A percentile compares a stretch with the other conserved stretches of the same genome.
These are phyloP conservation scores for Chondrostereum purpureum DNA, from an alignment of 1,284 basidiomycete species.

Conservation along the genomic window DNA sequence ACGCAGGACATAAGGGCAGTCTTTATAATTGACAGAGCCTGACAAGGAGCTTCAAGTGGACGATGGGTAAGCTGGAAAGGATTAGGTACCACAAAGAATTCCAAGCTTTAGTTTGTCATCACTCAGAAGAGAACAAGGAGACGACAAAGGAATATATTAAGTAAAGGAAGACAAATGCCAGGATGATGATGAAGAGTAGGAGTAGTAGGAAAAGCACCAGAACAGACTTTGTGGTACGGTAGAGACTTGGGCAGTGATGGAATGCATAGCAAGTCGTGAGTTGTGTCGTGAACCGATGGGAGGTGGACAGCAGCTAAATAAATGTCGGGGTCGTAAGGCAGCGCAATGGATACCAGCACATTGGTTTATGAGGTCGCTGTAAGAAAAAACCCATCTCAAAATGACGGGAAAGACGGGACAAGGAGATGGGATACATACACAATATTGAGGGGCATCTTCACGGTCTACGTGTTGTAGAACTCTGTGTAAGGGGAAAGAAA, in stretches of 20 bases:
- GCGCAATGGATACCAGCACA: not conserved
- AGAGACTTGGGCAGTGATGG: not conserved
- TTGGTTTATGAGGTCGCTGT: constrained; percentile 41
- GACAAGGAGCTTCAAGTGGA: too few species aligned
- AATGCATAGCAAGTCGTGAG: not conserved
- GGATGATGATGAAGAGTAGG: not conserved
- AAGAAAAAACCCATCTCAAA: constrained; percentile 7
- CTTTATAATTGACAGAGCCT: too few species aligned
- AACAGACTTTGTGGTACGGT: not conserved
- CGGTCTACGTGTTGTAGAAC: constrained; percentile 92
- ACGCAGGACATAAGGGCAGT: constrained; percentile 27
- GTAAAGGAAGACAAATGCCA: not conserved
- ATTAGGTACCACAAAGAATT: not conserved
- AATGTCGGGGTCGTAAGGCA: constrained; percentile 1
- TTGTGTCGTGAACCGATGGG: not conserved
- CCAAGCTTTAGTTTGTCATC: not conserved
- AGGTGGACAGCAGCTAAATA: not conserved
- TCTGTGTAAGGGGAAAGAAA: constrained; percentile 34
- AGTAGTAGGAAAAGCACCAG: constrained; percentile 1
- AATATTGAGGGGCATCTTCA: constrained; percentile 98
- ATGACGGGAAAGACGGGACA: constrained; percentile 10
- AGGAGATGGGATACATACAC: constrained; percentile 47
- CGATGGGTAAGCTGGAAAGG: not conserved
- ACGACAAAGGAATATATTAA: not conserved
- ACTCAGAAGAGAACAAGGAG: too few species aligned